These are phyloP conservation scores for Diplodia corticola DNA, from an alignment of 2,329 filamentous ascomycete genomes.

Conservation along the genomic window DNA sequence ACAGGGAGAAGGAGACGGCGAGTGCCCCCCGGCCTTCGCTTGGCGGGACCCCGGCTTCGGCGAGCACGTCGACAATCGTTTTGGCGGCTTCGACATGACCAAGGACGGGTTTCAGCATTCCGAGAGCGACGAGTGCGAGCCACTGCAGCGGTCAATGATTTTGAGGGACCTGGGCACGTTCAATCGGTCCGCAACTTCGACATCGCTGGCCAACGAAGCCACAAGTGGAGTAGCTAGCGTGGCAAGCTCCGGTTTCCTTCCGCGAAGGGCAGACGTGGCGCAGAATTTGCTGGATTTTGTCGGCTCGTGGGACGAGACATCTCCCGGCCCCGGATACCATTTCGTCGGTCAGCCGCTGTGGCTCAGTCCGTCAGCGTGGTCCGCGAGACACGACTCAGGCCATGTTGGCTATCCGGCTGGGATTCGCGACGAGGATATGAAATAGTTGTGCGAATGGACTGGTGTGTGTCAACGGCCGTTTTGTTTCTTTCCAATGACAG, in stretches of 20 bases:
- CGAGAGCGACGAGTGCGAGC: background rate
- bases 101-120: conserved; percentile 5
- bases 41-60: background rate
- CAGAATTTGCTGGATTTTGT: conserved; percentile 5
- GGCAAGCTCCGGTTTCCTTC: conserved; percentile 15
- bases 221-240: conserved; percentile 14
- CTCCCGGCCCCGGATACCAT: background rate
- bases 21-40: background rate
- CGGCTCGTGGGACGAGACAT: conserved; percentile 12
- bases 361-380: conserved; percentile 9
- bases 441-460: background rate
- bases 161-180: conserved; percentile 5
- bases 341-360: conserved; percentile 7
- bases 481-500: background rate
- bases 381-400: background rate
- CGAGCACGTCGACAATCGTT: conserved; percentile 9
- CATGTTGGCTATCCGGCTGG: background rate
- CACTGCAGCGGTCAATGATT: conserved; percentile 10
- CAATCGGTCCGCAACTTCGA: conserved; percentile 5
- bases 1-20: background rate
- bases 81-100: conserved; percentile 13
- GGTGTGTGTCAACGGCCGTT: background rate
- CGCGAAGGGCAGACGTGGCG: background rate
- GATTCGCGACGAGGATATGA: conserved; percentile 17
- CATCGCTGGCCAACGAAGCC: conserved; percentile 14